Base-by-base conservation (phyloP, 306 rosid genomes). In the Prunus mira region DNA sequence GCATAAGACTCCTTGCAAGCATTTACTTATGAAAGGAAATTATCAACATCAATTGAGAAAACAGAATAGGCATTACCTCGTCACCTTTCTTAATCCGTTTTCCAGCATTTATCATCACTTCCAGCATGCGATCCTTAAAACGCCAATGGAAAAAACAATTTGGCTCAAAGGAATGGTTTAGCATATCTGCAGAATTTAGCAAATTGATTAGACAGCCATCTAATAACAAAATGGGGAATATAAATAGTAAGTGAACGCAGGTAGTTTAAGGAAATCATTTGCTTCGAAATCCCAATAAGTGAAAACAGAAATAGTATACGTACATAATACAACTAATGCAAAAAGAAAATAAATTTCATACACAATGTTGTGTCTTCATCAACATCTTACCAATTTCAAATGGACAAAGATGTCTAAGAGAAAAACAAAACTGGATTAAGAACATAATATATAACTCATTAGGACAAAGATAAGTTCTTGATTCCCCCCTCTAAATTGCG, bases 61-160 rank as follows among this genome's bases (percentile, higher is more conserved):
- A 57, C 45, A 73, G 50, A 52, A 85, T n/a, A 71, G 38, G 52
- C 55, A 75, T 79, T 89, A 95, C 98, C 94, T 89, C 96, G 41
- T 95, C 96, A 55, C 98, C 98, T 78, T 90, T 95, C 86, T 69
- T 84, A 77, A 95, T 90, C 72, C 58, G 72, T 73, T 92, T 91
- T 50, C 98, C 98, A 74, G 98, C 97, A 88, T 92, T 95, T 85
- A 87, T 95, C 88, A 95, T 91, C 76, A 95, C 98, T 86, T 95
- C 98, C 75, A 92, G 92, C 98, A 95, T 95, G 69, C 96, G 86
- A 77, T 95, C 98, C 84, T 92, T 95, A 79, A 84, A 90, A 71
- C 97, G 97, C 98, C 98, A 95, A 77, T 95, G 98, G 79, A 95
- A 87, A 87, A 90, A 95, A 66, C 98, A 95, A 75, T 95, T 95